phyloP scores from a whole-genome alignment of 257 asterid species.

The Primulina tabacum region DNA sequence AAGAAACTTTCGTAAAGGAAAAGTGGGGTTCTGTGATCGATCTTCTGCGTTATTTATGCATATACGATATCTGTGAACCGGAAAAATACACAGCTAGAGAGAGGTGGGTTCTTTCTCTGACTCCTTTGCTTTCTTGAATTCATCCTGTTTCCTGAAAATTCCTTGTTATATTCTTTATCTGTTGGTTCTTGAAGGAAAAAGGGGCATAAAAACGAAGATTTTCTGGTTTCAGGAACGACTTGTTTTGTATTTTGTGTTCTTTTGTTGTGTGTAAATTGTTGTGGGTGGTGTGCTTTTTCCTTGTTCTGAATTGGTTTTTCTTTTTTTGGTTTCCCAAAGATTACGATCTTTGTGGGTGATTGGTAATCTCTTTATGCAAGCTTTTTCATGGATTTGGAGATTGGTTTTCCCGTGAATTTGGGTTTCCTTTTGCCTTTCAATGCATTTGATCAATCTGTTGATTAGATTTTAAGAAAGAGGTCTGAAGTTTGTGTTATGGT shows the following conservation, averaged over 20 bases:
- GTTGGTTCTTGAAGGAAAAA: background rate
- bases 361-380: background rate
- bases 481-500: background rate
- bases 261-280: background rate
- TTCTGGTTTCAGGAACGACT: background rate
- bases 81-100: background rate
- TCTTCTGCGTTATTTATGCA: background rate
- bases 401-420: background rate
- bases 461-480: too few relatives aligned
- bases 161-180: too few relatives aligned
- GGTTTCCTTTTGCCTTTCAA: background rate
- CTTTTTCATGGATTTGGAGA: background rate
- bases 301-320: background rate
- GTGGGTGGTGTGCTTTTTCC: background rate
- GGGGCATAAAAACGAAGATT: background rate
- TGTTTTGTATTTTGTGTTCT: too few relatives aligned
- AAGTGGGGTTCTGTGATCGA: background rate
- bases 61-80: background rate
- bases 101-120: background rate
- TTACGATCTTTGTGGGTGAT: background rate
- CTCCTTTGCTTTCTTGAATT: too few relatives aligned
- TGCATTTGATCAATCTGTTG: background rate
- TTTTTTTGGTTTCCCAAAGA: background rate
- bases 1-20: background rate
- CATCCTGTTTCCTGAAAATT: too few relatives aligned